Base-by-base conservation (phyloP, 2,329 filamentous ascomycete species). In the Thelonectria olida region DNA sequence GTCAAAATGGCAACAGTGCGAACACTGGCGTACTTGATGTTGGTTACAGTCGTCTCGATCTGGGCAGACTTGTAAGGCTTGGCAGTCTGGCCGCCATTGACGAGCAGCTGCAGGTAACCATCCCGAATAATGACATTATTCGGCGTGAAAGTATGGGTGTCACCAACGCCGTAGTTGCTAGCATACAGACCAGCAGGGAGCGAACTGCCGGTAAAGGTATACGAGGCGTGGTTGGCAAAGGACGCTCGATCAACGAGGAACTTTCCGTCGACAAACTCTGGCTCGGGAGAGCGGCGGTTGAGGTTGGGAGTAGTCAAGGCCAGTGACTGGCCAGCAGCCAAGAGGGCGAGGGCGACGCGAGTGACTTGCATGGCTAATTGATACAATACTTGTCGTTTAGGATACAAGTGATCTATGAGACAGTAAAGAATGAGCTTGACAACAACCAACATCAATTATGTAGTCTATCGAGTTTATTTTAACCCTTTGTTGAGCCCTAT, bases 21-120 rank as follows among this genome's bases (percentile, higher is more conserved):
- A 7, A 75, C 69, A 23, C 72, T 74, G 6, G 72, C 73, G 49
- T 75, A 73, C 45, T 63, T 65, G 44, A 75, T 75, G 54, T 75
- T 75, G 0, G 59, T 23, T 7, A 67, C 54, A 1, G 55, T 45
- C 9, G 73, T 75, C 3, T 45, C 50, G 4, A 75, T 55, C 54
- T 75, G 67, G 6, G 54, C 72, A 12, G 55, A 42, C 20, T 57
- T 66, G 50, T 73, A 73, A 0, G 72, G 73, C 61, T 58, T 66
- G 0, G 54, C 23, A 2, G 63, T 67, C 25, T 75, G 73, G 1
- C 71, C 67, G 3, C 73, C 73, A 2, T 66, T 64, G 15, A 75
- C 72, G 4, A 65, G 53, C 8, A 75, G 63, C 50, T 75, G 66
- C 3, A 75, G 67, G 44, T 75, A 75, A 1, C 72, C 72, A 38